Evolutionary conservation across 106 monocot genomes (phyloP), one percentile per base, ranked within the genome.

Genomic region (Hemerocallis citrina): DNA sequence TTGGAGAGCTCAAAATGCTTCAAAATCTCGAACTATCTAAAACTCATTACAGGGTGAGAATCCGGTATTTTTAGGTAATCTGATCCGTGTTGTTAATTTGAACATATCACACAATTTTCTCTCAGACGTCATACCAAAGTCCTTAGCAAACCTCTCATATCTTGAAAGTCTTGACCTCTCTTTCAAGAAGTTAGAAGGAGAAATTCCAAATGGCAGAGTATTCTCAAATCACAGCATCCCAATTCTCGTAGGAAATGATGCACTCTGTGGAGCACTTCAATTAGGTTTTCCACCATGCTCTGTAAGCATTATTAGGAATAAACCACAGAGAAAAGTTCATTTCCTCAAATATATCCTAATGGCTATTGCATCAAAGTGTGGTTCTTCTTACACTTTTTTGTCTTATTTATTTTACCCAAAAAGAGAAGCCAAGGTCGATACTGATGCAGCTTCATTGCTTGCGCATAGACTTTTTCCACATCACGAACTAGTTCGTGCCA

Each of bases 51-150:
- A 56, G 9, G 67, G 67, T 31, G 31, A 19, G 21, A 67, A 56
- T 43, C 67, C 67, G 19, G 36, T 42, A 30, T 56, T 39, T 4
- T 14, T 67, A 21, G 56, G 55, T 13, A 42, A 52, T 12, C 33
- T 67, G 17, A 30, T 67, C 7, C 55, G 19, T 44, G 32, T 67
- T 15, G 10, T 37, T 17, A 11, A 28, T n/a, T 16, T 67, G 40
- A 54, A 67, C 14, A 38, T 67, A 6, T 67, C 67, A 29, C 29
- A 27, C 42, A 56, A 67, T 67, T 19, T 22, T 22, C 20, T 67
- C 12, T 67, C 67, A 6, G 67, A 56, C 8, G 22, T 29, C 56
- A 67, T 55, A 19, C 56, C 56, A 4, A n/a, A n/a, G n/a, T n/a
- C n/a, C n/a, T n/a, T n/a, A n/a, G n/a, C 55, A 56, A 20, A 36